phyloP scores from a whole-genome alignment of 495 filamentous ascomycete species.

The Aspergillus biplanus region DNA sequence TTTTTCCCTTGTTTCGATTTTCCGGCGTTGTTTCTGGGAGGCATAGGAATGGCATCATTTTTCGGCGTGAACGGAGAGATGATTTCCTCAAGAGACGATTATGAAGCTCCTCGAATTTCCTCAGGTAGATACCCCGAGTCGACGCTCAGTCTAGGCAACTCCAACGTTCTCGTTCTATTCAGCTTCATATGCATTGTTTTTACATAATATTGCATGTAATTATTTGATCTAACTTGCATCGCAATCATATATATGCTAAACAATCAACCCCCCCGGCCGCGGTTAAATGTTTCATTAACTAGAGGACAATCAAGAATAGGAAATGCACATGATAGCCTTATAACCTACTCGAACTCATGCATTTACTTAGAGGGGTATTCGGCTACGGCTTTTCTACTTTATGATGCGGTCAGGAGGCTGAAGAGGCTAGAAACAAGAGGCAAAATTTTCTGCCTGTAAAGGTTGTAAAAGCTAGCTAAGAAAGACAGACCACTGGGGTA shows the following conservation, averaged over 20 bases:
- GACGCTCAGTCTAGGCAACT: slow-evolving; percentile 54
- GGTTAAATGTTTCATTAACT: too few species aligned
- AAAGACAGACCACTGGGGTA: slow-evolving; percentile 13
- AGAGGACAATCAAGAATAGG: too few species aligned
- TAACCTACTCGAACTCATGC: too few species aligned
- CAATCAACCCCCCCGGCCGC: background rate
- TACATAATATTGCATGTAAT: slow-evolving; percentile 9
- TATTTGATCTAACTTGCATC: background rate
- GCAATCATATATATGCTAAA: background rate
- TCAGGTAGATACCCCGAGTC: slow-evolving; percentile 57
- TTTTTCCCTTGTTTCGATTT: slow-evolving; percentile 21
- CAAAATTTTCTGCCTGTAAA: slow-evolving; percentile 80
- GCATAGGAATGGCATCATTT: slow-evolving; percentile 49
- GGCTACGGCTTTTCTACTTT: too few species aligned
- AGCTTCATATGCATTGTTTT: slow-evolving; percentile 15
- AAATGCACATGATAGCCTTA: too few species aligned
- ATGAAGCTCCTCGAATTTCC: slow-evolving; percentile 54
- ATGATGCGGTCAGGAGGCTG: too few species aligned
- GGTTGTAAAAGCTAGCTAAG: slow-evolving; percentile 70
- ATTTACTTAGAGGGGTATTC: too few species aligned
- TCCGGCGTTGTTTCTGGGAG: slow-evolving; percentile 46
- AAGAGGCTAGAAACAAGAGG: slow-evolving; percentile 54
- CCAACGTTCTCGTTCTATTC: slow-evolving; percentile 41
- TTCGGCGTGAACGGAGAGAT: slow-evolving; percentile 54
- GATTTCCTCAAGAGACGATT: slow-evolving; percentile 38